These are phyloP conservation scores for Citrus glauca DNA, from an alignment of 345 rosid genomes.

Conservation along the genomic window DNA sequence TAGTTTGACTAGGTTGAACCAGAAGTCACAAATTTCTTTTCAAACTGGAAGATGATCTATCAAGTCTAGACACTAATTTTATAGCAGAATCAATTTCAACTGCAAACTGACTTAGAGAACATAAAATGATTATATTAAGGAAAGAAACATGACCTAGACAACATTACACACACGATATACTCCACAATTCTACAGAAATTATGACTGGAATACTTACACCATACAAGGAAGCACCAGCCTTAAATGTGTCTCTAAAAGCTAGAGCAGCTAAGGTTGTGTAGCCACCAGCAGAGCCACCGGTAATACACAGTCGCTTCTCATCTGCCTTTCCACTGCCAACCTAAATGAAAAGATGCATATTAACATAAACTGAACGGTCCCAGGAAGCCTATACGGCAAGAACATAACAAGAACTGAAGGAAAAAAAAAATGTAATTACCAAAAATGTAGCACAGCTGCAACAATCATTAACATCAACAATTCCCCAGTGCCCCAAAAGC, in stretches of 20 bases:
- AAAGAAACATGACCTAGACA: background rate
- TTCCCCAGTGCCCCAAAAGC: slow-evolving; percentile 73
- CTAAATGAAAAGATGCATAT: slow-evolving; percentile 34
- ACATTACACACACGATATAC: background rate
- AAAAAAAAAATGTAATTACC: slow-evolving; percentile 38
- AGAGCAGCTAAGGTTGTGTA: slow-evolving; percentile 94
- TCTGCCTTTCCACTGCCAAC: slow-evolving; percentile 78
- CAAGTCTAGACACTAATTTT: background rate
- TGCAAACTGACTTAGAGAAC: background rate
- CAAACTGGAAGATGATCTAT: background rate
- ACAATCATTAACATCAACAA: slow-evolving; percentile 93
- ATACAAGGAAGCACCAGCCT: slow-evolving; percentile 89
- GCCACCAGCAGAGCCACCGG: slow-evolving; percentile 99
- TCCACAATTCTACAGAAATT: background rate
- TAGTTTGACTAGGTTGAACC: background rate
- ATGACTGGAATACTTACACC: slow-evolving; percentile 54
- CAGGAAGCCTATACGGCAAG: slow-evolving; percentile 1
- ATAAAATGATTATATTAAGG: background rate
- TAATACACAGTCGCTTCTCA: slow-evolving; percentile 71
- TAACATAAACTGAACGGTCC: background rate
- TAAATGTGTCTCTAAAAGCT: slow-evolving; percentile 79
- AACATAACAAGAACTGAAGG: background rate
- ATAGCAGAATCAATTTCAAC: background rate
- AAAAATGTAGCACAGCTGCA: slow-evolving; percentile 88
- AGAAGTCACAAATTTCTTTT: background rate